Evolutionary conservation across 352 stramenopile genomes (phyloP), one percentile per base, ranked within the genome.

Genomic region (Globisporangium yorkense): DNA sequence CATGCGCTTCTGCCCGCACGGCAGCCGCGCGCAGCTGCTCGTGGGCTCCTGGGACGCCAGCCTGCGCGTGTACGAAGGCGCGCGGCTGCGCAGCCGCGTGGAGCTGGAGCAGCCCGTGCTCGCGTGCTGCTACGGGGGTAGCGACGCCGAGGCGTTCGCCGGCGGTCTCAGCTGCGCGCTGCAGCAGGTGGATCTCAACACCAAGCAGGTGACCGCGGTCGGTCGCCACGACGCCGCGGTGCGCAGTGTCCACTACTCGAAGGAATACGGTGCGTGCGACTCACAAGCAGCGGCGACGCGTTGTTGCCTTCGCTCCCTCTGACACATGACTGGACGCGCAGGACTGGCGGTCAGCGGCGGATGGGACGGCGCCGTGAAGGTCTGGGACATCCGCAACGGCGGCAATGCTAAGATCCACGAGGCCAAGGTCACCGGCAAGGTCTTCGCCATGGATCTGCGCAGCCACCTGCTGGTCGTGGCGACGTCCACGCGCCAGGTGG

Each of bases 41-140:
- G 76, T 84, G 9, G 69, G 72, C 7, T 96, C 87, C 0, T 97
- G 89, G 89, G 87, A 97, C 56, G 67, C 68, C 0, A 64, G 65
- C 8, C 57, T 89, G 43, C 80, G 84, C 45, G 77, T 92, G 44
- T 92, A 92, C 59, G 80, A 92, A 0, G 75, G 73, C 44, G 63
- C 59, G n/a, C 67, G 68, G 21, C 63, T 87, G 54, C 74, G 77
- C 41, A 45, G 70, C n/a, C 77, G 72, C 10, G 64, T 90, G 44
- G 84, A 96, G n/a, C 57, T 89, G 51, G 78, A 88, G 55, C 73
- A 74, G 29, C 80, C 87, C 0, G 59, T 94, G 59, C 67, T 96
- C 37, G 62, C 75, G 29, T 92, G 79, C 56, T 75, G 76, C 49
- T 90, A 81, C 57, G 80, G 80, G 43, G 69, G 75, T 48, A 67